Base-by-base conservation (phyloP, 495 filamentous ascomycete genomes). In the Penicillium turbatum region DNA sequence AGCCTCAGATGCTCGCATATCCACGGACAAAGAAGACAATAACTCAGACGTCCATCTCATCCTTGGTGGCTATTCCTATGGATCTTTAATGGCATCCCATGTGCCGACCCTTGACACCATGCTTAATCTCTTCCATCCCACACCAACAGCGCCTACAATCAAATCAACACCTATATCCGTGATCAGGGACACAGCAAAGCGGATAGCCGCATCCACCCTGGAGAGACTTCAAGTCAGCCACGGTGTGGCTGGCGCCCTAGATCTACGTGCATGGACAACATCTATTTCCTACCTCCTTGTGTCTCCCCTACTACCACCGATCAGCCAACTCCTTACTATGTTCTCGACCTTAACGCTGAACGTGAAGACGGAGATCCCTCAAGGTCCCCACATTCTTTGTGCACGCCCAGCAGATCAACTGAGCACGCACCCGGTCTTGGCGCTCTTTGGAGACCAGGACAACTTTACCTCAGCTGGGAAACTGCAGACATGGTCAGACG, bases 21-120 rank as follows among this genome's bases (percentile, higher is more conserved):
- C 13, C 17, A 44, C 27, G 8, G 10, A 9, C 8, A 31, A 44
- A 46, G 34, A 5, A 10, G 13, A 17, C 19, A 12, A 3, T 34
- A 21, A 31, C 11, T 38, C 51, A 21, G 17, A 41, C 6, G 43
- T 69, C 38, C 56, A 60, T 27, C 49, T 91, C 5, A 63, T 96
- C 1, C 64, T 95, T 5, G 87, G 79, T 2, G 93, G 93, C 36
- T 97, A 97, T 67, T 97, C 92, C 0, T 97, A 96, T 63, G 93
- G 93, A 32, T 86, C 90, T 5, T 74, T 96, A 54, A 82, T 97
- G 37, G 82, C 88, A 10, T 82, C 79, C 4, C 82, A 84, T 56
- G 81, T 92, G 5, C 91, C 90, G 2, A 64, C 75, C 10, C 68
- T 86, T 21, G 64, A 74, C 12, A 69, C 74, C 1, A 80, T 95